Evolutionary conservation across 73 alveolate genomes (phyloP), one percentile per base, ranked within the genome.

Genomic region (Paramecium primaurelia): DNA sequence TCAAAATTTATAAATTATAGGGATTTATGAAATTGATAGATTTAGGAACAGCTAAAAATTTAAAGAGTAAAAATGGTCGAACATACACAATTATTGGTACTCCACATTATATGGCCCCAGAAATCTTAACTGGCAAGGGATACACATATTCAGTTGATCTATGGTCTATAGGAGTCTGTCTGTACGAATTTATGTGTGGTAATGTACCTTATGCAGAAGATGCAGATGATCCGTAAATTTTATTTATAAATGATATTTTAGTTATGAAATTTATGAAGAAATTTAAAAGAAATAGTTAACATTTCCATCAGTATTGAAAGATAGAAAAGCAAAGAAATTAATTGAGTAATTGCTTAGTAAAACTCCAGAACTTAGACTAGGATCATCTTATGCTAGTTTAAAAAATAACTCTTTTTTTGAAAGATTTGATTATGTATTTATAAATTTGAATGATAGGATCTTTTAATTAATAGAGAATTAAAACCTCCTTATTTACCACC

Each of bases 11-110:
- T 49, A 28, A 8, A 28, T 32, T 0, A 28, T 64, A 64, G 84
- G 98, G 98, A 28, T 92, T 91, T 86, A 87, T 95, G 88, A 96
- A 96, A 92, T 93, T 96, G 20, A 95, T 96, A 30, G 98, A 95
- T 92, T 96, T 96, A 86, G 98, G 98, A 4, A 95, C 98, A 4
- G 98, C 97, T 11, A 95, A 96, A 45, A 47, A 90, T 77, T 32
- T 93, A 45, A 59, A 80, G n/a, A 42, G 58, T 45, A 80, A 80
- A 49, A 60, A 84, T 75, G 89, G 93, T 22, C n/a, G 96, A 71
- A 93, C 97, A 22, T 92, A 73, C 30, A 68, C 97, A 26, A 51
- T 92, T 20, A 59, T 94, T 34, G 87, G 87, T 18, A 73, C 87
- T 34, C 87, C 87, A 37, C 59, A 40, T 40, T 40, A 73, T 11